These are phyloP conservation scores for Neonectria coccinea DNA, from an alignment of 2,329 filamentous ascomycete genomes.

Conservation along the genomic window DNA sequence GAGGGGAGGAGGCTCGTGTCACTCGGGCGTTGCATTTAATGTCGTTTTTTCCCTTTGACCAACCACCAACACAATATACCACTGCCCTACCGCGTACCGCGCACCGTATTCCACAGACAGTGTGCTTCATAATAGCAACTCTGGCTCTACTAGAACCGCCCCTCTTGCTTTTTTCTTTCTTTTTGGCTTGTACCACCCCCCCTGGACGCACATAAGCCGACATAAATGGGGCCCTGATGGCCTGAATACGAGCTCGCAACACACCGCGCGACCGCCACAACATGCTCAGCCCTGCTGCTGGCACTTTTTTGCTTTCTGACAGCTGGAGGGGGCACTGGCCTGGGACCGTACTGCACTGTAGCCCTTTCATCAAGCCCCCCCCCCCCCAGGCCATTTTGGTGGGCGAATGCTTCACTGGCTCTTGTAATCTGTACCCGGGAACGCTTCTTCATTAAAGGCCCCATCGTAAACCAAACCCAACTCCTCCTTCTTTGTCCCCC, in stretches of 20 bases:
- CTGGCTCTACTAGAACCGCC: background rate
- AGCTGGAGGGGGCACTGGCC: background rate
- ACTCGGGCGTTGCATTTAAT: background rate
- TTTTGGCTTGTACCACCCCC: background rate
- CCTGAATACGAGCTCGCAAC: background rate
- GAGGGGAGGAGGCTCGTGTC: no score
- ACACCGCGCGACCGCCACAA: background rate
- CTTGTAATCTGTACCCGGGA: background rate
- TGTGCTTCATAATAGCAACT: background rate
- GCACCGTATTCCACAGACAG: no score
- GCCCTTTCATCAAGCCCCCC: background rate
- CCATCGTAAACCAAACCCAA: background rate
- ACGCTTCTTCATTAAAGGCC: background rate
- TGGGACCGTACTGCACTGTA: background rate
- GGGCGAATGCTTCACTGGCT: no score
- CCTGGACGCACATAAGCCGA: background rate
- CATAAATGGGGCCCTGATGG: background rate
- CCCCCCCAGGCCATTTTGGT: background rate
- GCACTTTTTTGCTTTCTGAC: background rate
- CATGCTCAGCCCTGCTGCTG: background rate
- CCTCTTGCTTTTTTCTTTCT: background rate
- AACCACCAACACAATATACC: background rate
- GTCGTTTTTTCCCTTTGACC: background rate
- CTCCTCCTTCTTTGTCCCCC: background rate
- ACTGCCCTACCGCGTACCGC: no score